Evolutionary conservation across 2,329 filamentous ascomycete genomes (phyloP).

Genomic region (Ophidiomyces ophidiicola): DNA sequence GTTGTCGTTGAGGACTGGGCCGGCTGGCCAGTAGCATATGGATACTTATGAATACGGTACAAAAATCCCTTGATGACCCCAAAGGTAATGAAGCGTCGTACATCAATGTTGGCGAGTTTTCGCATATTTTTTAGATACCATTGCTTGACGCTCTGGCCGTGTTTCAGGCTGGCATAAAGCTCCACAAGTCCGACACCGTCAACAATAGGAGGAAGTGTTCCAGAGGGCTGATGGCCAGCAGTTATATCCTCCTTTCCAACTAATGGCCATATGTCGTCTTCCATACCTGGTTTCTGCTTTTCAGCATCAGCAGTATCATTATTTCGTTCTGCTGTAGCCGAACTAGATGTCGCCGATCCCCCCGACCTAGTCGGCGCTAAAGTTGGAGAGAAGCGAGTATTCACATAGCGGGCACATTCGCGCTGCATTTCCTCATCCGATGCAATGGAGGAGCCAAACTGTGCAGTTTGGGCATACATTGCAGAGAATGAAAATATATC

Average conservation of each 20-base stretch:
- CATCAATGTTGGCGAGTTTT: slow-evolving; percentile 64
- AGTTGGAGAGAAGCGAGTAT: slow-evolving; percentile 37
- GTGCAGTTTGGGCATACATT: slow-evolving; percentile 73
- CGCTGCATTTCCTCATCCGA: slow-evolving; percentile 65
- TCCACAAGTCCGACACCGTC: slow-evolving; percentile 51
- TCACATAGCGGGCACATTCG: slow-evolving; percentile 79
- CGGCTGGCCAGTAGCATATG: slow-evolving; percentile 41
- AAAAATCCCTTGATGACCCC: slow-evolving; percentile 90
- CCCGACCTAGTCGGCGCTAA: slow-evolving; percentile 16
- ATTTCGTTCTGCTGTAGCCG: not conserved
- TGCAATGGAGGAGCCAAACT: slow-evolving; percentile 63
- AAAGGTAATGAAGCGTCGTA: slow-evolving; percentile 86
- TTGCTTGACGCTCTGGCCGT: slow-evolving; percentile 71
- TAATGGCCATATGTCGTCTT: slow-evolving; percentile 35
- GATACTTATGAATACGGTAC: slow-evolving; percentile 86
- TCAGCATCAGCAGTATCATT: slow-evolving; percentile 1
- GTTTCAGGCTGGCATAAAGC: slow-evolving; percentile 73
- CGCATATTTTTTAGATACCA: slow-evolving; percentile 70
- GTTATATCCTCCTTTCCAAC: slow-evolving; percentile 23
- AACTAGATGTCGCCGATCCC: slow-evolving; percentile 12
- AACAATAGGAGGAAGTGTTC: slow-evolving; percentile 17
- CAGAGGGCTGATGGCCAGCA: not conserved
- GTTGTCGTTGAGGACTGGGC: slow-evolving; percentile 18
- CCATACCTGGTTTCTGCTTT: slow-evolving; percentile 19
- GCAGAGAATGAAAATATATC: slow-evolving; percentile 92